Percentiles rank a stretch among this genome's conserved stretches.
These are phyloP conservation scores for Sclerotinia subarctica DNA, from an alignment of 2,329 filamentous ascomycete species.

Conservation along the genomic window DNA sequence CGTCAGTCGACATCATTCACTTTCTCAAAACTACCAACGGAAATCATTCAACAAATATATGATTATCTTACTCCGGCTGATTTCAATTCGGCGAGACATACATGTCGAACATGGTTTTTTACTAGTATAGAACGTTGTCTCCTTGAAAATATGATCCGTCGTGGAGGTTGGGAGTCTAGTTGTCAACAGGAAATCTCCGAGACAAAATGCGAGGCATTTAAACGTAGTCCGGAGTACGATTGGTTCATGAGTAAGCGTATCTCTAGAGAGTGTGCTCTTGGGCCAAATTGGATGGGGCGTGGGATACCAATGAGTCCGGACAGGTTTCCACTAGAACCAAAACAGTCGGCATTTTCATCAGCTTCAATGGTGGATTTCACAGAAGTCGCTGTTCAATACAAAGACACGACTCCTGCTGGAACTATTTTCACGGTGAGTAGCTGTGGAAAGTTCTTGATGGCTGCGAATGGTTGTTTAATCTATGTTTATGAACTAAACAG, in stretches of 20 bases:
- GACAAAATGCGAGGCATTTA: conserved; percentile 16
- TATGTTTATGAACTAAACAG: conserved; percentile 50
- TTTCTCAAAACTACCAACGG: conserved; percentile 34
- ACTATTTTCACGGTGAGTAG: conserved; percentile 46
- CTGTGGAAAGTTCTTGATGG: conserved; percentile 57
- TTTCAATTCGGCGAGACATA: conserved; percentile 59
- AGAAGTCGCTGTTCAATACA: conserved; percentile 36
- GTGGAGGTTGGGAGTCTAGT: conserved; percentile 53
- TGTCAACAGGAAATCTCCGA: conserved; percentile 29
- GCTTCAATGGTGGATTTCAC: conserved; percentile 42
- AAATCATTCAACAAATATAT: conserved; percentile 43
- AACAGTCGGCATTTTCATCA: conserved; percentile 37
- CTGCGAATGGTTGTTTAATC: conserved; percentile 52
- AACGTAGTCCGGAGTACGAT: conserved; percentile 29
- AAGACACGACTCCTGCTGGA: conserved; percentile 27
- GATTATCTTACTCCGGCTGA: conserved; percentile 39
- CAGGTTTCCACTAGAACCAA: neutral
- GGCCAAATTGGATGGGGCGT: conserved; percentile 35
- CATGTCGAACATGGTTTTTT: conserved; percentile 58
- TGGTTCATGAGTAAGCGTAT: conserved; percentile 44
- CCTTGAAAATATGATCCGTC: conserved; percentile 51
- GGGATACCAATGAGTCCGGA: conserved; percentile 27
- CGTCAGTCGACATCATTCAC: conserved; percentile 22
- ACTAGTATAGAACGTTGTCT: conserved; percentile 52
- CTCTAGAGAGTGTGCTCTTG: conserved; percentile 43